Evolutionary conservation across 129 eudicot genomes (phyloP).

Genomic region (Saposhnikovia divaricata): DNA sequence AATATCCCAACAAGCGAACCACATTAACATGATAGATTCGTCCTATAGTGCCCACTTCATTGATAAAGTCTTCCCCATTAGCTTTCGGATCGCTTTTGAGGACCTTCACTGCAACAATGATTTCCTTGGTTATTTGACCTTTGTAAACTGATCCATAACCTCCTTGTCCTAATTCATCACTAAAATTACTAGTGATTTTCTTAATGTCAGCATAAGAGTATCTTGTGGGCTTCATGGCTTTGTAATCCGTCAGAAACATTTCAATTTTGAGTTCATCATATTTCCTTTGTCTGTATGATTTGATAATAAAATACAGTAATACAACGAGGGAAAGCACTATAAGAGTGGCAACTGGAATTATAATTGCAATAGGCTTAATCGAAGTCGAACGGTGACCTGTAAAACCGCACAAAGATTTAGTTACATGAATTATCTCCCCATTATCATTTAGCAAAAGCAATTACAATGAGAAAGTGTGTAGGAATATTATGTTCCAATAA

Average conservation of each 20-base stretch:
- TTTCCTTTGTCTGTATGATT: background rate
- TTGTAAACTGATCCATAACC: conserved; percentile 5
- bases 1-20: background rate
- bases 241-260: background rate
- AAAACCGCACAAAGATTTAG: too few relatives aligned
- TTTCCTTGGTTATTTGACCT: conserved; percentile 5
- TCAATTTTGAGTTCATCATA: conserved; percentile 4
- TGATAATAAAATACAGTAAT: background rate
- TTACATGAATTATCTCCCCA: too few relatives aligned
- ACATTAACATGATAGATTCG: background rate
- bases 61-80: conserved; percentile 13
- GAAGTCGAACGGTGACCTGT: background rate
- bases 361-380: background rate
- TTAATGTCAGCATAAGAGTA: conserved; percentile 3
- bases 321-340: background rate
- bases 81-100: background rate
- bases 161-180: conserved; percentile 6
- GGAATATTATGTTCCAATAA: too few relatives aligned
- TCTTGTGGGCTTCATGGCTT: conserved; percentile 8
- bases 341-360: background rate
- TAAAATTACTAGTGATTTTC: conserved; percentile 4
- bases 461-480: too few relatives aligned
- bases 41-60: conserved; percentile 1
- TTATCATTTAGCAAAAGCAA: too few relatives aligned
- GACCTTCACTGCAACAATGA: conserved; percentile 6